phyloP scores from a whole-genome alignment of 345 rosid species.

The Lenwebbia sp. region DNA sequence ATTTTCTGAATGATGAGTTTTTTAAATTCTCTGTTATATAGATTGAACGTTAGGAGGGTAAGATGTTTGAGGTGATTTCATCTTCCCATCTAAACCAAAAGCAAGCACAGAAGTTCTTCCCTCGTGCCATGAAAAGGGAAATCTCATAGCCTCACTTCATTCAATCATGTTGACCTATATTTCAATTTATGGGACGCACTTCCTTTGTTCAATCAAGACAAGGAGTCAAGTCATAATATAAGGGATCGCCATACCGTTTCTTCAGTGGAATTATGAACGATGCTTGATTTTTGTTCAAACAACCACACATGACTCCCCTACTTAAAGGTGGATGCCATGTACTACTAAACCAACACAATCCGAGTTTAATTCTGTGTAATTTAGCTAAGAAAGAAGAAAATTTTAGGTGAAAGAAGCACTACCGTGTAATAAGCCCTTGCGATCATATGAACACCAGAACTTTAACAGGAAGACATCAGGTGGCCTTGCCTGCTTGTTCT shows the following conservation, averaged over 20 bases:
- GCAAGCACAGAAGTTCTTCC: neutral
- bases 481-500: slow-evolving; percentile 29
- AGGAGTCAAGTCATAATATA: neutral
- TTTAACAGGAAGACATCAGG: slow-evolving; percentile 46
- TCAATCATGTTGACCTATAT: neutral
- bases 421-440: slow-evolving; percentile 54
- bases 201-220: neutral
- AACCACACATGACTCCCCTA: neutral
- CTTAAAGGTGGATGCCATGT: neutral
- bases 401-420: neutral
- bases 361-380: neutral
- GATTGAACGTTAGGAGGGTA: neutral
- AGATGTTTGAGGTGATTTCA: neutral
- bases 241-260: neutral
- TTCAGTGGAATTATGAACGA: neutral
- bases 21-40: neutral
- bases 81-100: neutral
- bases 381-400: neutral
- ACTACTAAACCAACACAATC: neutral
- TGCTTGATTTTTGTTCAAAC: neutral
- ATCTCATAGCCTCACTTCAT: neutral
- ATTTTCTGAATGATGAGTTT: neutral
- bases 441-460: slow-evolving; percentile 54
- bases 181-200: neutral
- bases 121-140: neutral